Conservation (phyloP, 345 rosid genomes). For the Orychophragmus violaceus region DNA sequence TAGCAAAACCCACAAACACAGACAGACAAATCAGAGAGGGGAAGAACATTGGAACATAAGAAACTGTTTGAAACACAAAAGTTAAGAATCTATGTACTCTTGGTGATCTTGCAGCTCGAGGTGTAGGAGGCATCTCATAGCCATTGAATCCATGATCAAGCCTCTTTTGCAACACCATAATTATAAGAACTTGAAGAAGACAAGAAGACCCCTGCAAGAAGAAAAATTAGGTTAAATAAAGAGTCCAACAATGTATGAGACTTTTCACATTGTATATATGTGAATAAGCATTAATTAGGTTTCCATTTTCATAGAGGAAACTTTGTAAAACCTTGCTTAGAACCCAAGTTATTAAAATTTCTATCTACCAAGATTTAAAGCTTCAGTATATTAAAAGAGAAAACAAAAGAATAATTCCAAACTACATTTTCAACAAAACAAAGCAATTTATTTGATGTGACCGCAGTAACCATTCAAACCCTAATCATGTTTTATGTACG, state of each 20-base stretch:
- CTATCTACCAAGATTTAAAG: neutral
- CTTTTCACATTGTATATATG: neutral
- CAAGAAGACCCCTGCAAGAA: neutral
- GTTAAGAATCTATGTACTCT: slow-evolving; percentile 17
- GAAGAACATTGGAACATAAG: neutral
- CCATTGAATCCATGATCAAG: slow-evolving; percentile 83
- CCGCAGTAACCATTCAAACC: too few species aligned
- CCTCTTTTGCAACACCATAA: slow-evolving; percentile 84
- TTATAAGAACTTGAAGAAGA: neutral
- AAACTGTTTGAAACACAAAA: neutral
- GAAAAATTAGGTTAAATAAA: neutral
- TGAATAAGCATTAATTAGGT: neutral
- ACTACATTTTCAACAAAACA: too few species aligned
- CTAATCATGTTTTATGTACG: neutral
- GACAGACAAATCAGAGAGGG: neutral
- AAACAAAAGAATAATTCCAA: neutral
- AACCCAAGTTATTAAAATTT: neutral
- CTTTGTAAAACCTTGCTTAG: slow-evolving; percentile 15
- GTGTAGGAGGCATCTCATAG: slow-evolving; percentile 79
- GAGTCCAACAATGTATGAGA: neutral
- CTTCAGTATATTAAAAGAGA: neutral
- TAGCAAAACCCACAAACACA: slow-evolving; percentile 27
- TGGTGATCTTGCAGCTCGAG: slow-evolving; percentile 83
- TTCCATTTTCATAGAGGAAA: too few species aligned
- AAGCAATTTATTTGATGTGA: too few species aligned